Base-by-base conservation (phyloP, 352 stramenopile species). In the Elongisporangium anandrum region DNA sequence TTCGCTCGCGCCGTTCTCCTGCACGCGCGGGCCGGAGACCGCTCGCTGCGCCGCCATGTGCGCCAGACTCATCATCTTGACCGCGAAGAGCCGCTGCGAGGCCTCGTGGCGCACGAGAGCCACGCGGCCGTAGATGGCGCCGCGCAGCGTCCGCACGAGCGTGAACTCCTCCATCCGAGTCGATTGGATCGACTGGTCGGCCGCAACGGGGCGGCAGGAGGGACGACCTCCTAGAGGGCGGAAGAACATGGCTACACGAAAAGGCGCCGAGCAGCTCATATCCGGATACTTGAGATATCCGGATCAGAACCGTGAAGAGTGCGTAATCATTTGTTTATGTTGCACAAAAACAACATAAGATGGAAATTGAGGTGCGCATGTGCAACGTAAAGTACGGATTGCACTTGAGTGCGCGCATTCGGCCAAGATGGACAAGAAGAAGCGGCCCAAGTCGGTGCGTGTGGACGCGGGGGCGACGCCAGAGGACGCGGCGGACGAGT, bases 41-140 rank as follows among this genome's bases (percentile, higher is more conserved):
- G 75, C 77, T 10, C 69, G 77, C 9, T 63, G 74, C 15, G 68
- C 66, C 21, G 58, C 50, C 69, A 89, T 77, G 65, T 87, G 77
- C 41, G 75, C 59, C 34, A 83, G 55, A 56, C 79, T 87, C 79
- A 89, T 89, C 61, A 79, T 70, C 54, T 89, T 89, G 38, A 89
- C 64, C 52, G 79, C 79, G 52, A 77, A 83, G 22, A 74, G 59
- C 4, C 56, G 56, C 26, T 68, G 65, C 1, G 69, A 73, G 4
- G 52, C 20, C 10, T 67, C 64, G 56, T 78, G 72, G 38, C 68
- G 71, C 39, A 77, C 72, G 26, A 84, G 68, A 60, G 73, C 52
- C 38, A 87, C 72, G 9, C 69, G 63, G 19, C 77, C 77, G 63
- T 85, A 87, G 68, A 87, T 85, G 8, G 78, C 78, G 50, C 55